Evolutionary conservation across 1,139 yeast species (phyloP).

Genomic region (Taiozyma sp.): DNA sequence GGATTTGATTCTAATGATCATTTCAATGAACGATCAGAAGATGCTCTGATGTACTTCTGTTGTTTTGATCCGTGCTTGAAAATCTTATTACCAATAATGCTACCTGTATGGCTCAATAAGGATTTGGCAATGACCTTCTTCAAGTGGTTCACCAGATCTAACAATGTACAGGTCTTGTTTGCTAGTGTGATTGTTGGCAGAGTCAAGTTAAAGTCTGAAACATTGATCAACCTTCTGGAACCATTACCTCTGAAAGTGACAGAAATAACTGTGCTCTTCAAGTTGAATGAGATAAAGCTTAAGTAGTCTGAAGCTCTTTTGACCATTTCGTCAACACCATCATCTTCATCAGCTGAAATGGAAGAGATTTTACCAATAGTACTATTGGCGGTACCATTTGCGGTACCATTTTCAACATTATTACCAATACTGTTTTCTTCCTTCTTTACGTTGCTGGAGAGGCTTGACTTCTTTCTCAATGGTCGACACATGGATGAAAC

Average conservation of each 20-base stretch:
- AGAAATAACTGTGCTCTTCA: constrained; percentile 44
- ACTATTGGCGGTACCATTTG: background rate
- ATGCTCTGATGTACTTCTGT: constrained; percentile 9
- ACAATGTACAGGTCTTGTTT: constrained; percentile 45
- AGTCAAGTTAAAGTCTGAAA: constrained; percentile 49
- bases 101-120: constrained; percentile 53
- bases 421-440: background rate
- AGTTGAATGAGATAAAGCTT: constrained; percentile 45
- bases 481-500: background rate
- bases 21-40: background rate
- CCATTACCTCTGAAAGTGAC: constrained; percentile 62
- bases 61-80: constrained; percentile 18
- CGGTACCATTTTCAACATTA: background rate
- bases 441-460: background rate
- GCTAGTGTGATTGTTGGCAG: constrained; percentile 49
- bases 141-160: constrained; percentile 49
- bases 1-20: too few species aligned
- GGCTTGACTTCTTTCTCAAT: background rate
- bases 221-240: constrained; percentile 52
- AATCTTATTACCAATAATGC: constrained; percentile 52
- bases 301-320: constrained; percentile 53
- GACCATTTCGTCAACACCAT: constrained; percentile 53
- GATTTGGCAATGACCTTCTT: constrained; percentile 50
- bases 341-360: constrained; percentile 24
- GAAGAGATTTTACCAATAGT: background rate